Conservation (phyloP, 2,329 filamentous ascomycete genomes). For the Colletotrichum sp. region DNA sequence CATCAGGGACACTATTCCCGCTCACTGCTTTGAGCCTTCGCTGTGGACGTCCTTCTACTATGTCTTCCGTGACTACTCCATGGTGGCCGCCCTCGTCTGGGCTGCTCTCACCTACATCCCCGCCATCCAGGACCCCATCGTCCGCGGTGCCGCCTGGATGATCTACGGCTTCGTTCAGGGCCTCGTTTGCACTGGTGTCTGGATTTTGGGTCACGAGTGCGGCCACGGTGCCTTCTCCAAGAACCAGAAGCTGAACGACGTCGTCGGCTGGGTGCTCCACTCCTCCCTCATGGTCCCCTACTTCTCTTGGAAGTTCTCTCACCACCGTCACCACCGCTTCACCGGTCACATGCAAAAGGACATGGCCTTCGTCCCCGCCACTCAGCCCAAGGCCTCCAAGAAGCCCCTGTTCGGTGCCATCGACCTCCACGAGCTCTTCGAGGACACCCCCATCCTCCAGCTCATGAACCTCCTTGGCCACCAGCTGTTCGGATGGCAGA, state of each 20-base stretch:
- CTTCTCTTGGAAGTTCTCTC: constrained; percentile 76
- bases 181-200: constrained; percentile 70
- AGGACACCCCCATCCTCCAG: constrained; percentile 66
- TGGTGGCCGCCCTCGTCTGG: constrained; percentile 53
- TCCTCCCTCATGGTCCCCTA: constrained; percentile 71
- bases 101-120: constrained; percentile 60
- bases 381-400: constrained; percentile 38
- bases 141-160: constrained; percentile 57
- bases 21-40: constrained; percentile 65
- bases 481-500: constrained; percentile 69
- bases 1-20: constrained; percentile 59
- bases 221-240: constrained; percentile 73
- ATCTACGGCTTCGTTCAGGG: constrained; percentile 69
- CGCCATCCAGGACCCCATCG: constrained; percentile 45
- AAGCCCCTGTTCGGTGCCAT: constrained; percentile 40
- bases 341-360: constrained; percentile 73
- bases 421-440: constrained; percentile 58
- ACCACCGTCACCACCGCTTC: constrained; percentile 73
- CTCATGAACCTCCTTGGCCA: constrained; percentile 61
- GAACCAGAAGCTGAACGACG: constrained; percentile 61
- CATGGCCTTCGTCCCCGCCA: constrained; percentile 66
- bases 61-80: constrained; percentile 58
- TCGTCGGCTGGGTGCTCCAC: constrained; percentile 69
- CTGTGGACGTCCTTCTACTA: constrained; percentile 58
- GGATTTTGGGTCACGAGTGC: constrained; percentile 75